These are phyloP conservation scores for Rhizoctonia solani DNA, from an alignment of 1,284 basidiomycete species.

Conservation along the genomic window DNA sequence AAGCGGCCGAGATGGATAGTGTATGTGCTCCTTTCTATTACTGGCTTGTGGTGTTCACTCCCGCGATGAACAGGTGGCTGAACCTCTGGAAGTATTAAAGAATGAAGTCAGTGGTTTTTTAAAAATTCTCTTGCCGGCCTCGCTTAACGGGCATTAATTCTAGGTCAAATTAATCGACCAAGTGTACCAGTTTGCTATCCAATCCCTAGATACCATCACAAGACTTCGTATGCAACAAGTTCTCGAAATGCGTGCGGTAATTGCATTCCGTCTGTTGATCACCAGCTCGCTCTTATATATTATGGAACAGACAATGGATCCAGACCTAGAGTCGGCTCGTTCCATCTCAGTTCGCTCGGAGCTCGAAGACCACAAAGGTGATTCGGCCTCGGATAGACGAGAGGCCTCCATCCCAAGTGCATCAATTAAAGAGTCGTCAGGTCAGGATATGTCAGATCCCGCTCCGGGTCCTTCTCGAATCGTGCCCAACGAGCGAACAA, in stretches of 20 bases:
- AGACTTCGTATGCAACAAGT: not conserved
- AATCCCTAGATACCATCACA: not conserved
- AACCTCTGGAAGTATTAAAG: not conserved
- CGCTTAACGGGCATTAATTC: too few relatives aligned
- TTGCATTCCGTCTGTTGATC: too few relatives aligned
- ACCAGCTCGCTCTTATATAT: too few relatives aligned
- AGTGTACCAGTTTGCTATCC: slow-evolving; percentile 4
- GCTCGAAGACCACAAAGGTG: too few relatives aligned
- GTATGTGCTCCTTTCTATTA: not conserved
- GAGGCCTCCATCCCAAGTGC: too few relatives aligned
- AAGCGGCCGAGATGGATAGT: not conserved
- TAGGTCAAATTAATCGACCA: slow-evolving; percentile 4
- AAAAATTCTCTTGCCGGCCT: not conserved
- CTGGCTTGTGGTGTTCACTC: not conserved
- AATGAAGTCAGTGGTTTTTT: not conserved
- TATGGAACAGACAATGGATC: not conserved
- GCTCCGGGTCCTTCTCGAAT: too few relatives aligned
- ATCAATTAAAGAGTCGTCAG: too few relatives aligned
- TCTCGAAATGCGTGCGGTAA: not conserved
- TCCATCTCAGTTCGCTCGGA: too few relatives aligned
- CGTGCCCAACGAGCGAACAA: too few relatives aligned
- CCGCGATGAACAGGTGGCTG: not conserved
- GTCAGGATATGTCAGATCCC: too few relatives aligned
- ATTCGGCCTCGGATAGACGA: too few relatives aligned
- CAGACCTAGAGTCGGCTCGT: too few relatives aligned